These are phyloP conservation scores for Sisymbrium altissimum DNA, from an alignment of 345 rosid species.

Conservation along the genomic window DNA sequence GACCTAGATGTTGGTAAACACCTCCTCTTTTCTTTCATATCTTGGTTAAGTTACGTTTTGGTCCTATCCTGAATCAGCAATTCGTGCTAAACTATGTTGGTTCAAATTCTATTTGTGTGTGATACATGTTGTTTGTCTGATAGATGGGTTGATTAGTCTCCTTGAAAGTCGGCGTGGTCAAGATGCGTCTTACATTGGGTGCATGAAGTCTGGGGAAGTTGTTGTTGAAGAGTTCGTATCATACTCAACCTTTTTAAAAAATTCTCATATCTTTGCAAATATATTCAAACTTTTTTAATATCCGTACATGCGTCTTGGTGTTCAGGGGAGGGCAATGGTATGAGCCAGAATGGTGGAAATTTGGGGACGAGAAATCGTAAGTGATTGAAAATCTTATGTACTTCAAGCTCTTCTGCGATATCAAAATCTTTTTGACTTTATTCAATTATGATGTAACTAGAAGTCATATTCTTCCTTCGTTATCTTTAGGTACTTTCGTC, in stretches of 20 bases:
- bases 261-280: neutral
- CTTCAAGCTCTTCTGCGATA: neutral
- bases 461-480: neutral
- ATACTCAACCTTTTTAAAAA: neutral
- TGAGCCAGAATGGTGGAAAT: constrained; percentile 99
- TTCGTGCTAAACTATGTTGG: neutral
- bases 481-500: constrained; percentile 78
- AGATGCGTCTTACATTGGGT: constrained; percentile 78
- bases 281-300: neutral
- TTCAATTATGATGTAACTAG: neutral
- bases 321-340: constrained; percentile 88
- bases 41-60: constrained; percentile 9
- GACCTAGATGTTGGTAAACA: constrained; percentile 75
- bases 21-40: constrained; percentile 18
- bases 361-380: constrained; percentile 93
- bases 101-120: neutral
- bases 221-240: constrained; percentile 60
- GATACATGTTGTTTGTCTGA: neutral
- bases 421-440: neutral
- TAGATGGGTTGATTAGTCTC: constrained; percentile 80
- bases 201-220: constrained; percentile 98
- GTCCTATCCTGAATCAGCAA: neutral
- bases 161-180: constrained; percentile 68
- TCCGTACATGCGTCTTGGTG: constrained; percentile 19
- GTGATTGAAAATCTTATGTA: constrained; percentile 31